Conservation (phyloP, 1,284 basidiomycete species). For the Waitea zeae region DNA sequence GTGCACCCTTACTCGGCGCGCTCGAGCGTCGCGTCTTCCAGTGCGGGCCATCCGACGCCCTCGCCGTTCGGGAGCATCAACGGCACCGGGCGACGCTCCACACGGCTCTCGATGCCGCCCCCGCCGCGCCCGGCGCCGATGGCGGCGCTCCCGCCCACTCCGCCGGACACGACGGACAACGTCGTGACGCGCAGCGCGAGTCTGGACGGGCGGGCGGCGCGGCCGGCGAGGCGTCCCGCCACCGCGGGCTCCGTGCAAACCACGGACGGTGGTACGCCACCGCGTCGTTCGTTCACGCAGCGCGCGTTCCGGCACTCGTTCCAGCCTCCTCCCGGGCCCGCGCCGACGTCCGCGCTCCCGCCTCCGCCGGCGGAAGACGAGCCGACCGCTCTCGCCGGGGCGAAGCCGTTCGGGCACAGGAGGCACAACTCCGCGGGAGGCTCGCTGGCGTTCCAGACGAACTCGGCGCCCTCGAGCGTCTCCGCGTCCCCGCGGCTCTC, state of each 20-base stretch:
- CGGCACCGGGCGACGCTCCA: too few species aligned
- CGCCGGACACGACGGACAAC: too few species aligned
- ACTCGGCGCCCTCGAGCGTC: constrained; percentile 8
- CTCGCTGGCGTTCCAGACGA: neutral
- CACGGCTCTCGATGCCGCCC: constrained; percentile 43
- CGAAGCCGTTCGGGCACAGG: constrained; percentile 22
- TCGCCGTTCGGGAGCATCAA: constrained; percentile 15
- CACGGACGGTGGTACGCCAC: neutral
- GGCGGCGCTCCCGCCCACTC: constrained; percentile 50
- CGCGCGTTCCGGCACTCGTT: constrained; percentile 41
- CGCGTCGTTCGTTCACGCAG: constrained; percentile 27
- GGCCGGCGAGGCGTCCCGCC: neutral
- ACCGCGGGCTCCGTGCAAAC: neutral
- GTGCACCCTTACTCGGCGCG: constrained; percentile 8
- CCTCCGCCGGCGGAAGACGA: constrained; percentile 48
- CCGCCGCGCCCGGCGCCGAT: constrained; percentile 54
- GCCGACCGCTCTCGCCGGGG: constrained; percentile 19
- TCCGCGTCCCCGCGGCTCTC: constrained; percentile 26
- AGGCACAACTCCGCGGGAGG: constrained; percentile 5
- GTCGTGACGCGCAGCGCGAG: constrained; percentile 2
- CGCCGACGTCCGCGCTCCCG: constrained; percentile 34
- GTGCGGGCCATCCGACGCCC: constrained; percentile 13
- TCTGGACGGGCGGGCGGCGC: neutral
- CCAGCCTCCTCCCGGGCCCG: constrained; percentile 41
- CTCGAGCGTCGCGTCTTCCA: constrained; percentile 7